Conservation (phyloP, 2,329 filamentous ascomycete genomes). For the Cephalotrichum gorgonifer region DNA sequence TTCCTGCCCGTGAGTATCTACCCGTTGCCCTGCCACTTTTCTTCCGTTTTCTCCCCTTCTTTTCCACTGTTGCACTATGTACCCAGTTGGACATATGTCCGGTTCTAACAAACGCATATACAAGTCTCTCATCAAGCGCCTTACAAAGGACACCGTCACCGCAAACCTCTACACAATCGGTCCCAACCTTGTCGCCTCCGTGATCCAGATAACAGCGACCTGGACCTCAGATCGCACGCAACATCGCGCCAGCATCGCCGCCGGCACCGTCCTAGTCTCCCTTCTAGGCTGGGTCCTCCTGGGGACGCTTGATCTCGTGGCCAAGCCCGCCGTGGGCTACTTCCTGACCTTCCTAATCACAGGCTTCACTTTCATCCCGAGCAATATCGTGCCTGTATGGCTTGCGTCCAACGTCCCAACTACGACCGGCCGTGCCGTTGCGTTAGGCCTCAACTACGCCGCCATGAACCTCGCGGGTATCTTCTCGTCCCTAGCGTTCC, state of each 20-base stretch:
- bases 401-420: conserved; percentile 7
- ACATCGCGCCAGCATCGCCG: conserved; percentile 11
- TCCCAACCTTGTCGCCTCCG: conserved; percentile 13
- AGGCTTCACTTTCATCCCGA: conserved; percentile 12
- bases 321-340: conserved; percentile 12
- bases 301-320: conserved; percentile 10
- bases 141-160: conserved; percentile 19
- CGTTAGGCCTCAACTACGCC: conserved; percentile 7
- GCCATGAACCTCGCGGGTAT: conserved; percentile 8
- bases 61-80: too few relatives aligned
- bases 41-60: too few relatives aligned
- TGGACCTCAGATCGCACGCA: conserved; percentile 11
- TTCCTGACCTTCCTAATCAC: conserved; percentile 14
- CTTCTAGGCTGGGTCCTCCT: conserved; percentile 13
- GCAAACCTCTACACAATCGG: conserved; percentile 16
- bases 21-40: not conserved
- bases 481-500: conserved; percentile 6
- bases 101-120: not conserved
- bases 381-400: conserved; percentile 7
- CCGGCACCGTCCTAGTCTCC: conserved; percentile 8
- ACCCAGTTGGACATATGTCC: too few relatives aligned
- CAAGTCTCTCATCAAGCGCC: conserved; percentile 21
- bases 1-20: conserved; percentile 11
- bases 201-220: conserved; percentile 9
- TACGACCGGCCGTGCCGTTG: conserved; percentile 6